phyloP scores from a whole-genome alignment of 345 rosid genomes.

The Eucalyptus camaldulensis region DNA sequence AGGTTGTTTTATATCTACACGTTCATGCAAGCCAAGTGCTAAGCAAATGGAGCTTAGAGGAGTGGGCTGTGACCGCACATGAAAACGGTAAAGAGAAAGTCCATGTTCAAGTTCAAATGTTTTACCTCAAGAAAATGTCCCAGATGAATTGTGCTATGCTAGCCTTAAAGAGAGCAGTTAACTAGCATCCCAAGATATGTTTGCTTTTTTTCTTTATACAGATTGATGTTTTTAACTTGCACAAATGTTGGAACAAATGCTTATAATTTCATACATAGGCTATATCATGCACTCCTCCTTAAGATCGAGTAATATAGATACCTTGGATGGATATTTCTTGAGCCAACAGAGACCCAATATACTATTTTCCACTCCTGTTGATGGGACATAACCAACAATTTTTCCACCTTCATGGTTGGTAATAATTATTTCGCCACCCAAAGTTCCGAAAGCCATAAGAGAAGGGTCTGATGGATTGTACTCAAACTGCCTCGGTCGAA shows the following conservation, averaged over 20 bases:
- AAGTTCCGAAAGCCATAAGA: slow-evolving; percentile 48
- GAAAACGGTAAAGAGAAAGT: background rate
- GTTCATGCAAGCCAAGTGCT: background rate
- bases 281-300: background rate
- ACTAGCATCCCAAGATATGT: background rate
- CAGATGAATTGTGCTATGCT: background rate
- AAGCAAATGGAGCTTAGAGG: background rate
- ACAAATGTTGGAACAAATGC: background rate
- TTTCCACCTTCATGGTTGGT: slow-evolving; percentile 42
- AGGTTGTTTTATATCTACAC: background rate
- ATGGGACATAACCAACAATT: slow-evolving; percentile 19
- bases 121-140: background rate
- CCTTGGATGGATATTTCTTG: slow-evolving; percentile 39
- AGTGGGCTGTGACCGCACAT: background rate
- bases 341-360: slow-evolving; percentile 51
- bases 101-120: background rate
- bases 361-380: slow-evolving; percentile 18
- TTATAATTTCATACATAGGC: background rate
- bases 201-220: background rate
- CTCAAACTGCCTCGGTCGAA: slow-evolving; percentile 52
- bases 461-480: slow-evolving; percentile 34
- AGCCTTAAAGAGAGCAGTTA: background rate
- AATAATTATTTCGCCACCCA: slow-evolving; percentile 40
- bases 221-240: background rate
- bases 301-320: background rate